Base-by-base conservation (phyloP, 1,284 basidiomycete species). In the Moniliophthora roreri region DNA sequence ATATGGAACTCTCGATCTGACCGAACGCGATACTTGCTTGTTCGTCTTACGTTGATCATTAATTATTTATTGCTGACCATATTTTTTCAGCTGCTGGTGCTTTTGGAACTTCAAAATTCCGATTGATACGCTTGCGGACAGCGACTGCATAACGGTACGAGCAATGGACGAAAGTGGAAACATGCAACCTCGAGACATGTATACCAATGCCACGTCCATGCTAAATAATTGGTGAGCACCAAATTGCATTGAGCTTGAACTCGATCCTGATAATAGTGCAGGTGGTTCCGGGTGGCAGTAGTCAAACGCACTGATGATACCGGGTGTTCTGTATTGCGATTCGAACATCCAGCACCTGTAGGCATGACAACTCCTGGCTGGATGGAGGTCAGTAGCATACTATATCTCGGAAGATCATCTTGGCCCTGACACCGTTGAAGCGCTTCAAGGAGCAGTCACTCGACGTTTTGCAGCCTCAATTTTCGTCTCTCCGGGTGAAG, bases 271-370 rank as follows among this genome's bases (percentile, higher is more conserved):
- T 13, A 11, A 20, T 35, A 37, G 35, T 42, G 50, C 37, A 67
- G 78, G 76, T 85, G 82, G 81, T 87, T 86, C 67, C 70, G 82
- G 37, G 78, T 87, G 45, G 78, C 74, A 1, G 70, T 87, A 20
- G 15, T 28, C n/a, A 45, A 21, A 20, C 18, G 21, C n/a, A 16
- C 34, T 11, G 73, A 77, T 59, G 67, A 66, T 18, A 64, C 67
- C 1, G 68, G 68, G 9, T 62, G 62, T 3, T 65, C 71, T 0
- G 64, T 49, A 48, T 60, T 87, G 11, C 67, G 65, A 2, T 86
- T 87, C 61, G 84, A 87, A 63, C 85, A 87, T 60, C 85, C 85
- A 1, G 81, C 85, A 1, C 63, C 61, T 64, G 39, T 52, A 57
- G 51, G 35, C 13, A 13, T 37, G 23, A 36, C 42, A n/a, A 28